Percentiles rank a stretch among this genome's conserved stretches.
Conservation (phyloP, 148 eudicot species). For the Pouteria glomerata region DNA sequence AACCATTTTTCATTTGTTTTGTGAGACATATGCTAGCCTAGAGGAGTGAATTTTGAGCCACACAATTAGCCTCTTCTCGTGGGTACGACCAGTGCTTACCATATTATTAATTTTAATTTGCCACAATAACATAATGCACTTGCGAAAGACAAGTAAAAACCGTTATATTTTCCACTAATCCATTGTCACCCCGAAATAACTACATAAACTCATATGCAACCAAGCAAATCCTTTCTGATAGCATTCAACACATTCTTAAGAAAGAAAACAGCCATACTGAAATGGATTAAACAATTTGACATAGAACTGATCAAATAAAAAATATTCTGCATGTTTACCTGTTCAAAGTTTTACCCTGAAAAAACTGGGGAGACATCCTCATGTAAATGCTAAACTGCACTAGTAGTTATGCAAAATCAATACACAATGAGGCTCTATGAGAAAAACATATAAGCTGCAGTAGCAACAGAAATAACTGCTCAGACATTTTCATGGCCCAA, state of each 20-base stretch:
- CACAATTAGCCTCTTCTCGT: no score
- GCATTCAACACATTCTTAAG: not conserved
- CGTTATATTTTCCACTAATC: not conserved
- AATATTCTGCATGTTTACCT: constrained; percentile 11
- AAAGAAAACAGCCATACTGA: not conserved
- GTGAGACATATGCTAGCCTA: no score
- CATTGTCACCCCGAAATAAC: not conserved
- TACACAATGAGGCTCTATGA: not conserved
- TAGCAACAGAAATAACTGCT: not conserved
- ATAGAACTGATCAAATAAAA: not conserved
- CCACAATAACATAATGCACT: no score
- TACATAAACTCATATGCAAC: not conserved
- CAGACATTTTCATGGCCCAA: constrained; percentile 22
- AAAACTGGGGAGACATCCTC: not conserved
- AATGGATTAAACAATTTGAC: not conserved
- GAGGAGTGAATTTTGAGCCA: no score
- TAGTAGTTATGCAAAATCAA: not conserved
- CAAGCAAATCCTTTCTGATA: not conserved
- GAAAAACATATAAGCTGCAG: not conserved
- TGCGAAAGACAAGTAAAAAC: not conserved
- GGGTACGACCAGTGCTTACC: no score
- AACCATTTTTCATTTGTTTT: no score
- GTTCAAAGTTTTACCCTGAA: not conserved
- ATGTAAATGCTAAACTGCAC: not conserved
- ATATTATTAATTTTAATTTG: no score